Base-by-base conservation (phyloP, 257 asterid species). In the Ballota nigra region DNA sequence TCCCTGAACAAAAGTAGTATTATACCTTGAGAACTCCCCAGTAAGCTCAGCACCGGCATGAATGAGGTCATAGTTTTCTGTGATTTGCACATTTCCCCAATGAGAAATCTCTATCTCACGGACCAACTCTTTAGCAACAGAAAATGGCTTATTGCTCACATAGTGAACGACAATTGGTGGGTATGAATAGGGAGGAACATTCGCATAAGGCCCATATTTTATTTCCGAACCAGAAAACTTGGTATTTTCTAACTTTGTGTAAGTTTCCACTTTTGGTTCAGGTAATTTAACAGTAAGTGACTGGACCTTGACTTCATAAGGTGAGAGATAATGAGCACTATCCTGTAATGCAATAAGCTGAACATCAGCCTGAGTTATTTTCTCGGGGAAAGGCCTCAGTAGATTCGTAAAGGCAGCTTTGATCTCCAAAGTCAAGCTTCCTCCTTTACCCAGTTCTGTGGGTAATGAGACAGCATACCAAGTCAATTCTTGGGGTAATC, bases 1-100 rank as follows among this genome's bases (percentile, higher is more conserved):
- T 41, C 40, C 9, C 59, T 43, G 60, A 38, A 63, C 8, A 19
- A 59, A 24, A 24, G 47, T 33, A 53, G 29, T 67, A 60, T 15
- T 57, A 68, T 80, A 95, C 99, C 99, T 95, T 23, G 99, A 95
- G 79, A 92, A 95, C 80, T 95, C 99, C 68, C 99, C 99, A 0
- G 78, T 82, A 71, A 86, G 45, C 76, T 68, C 83, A 31, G 99
- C 98, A 77, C 99, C 98, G 49, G 88, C 96, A 85, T 92, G 96
- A 70, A 87, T 72, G 63, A 95, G 88, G 77, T 85, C 76, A 79
- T 89, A 95, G 69, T 86, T 87, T 78, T 95, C 99, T 2, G 98
- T 95, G 62, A 95, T 72, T 79, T 89, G 98, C 76, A 95, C 96
- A 81, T 88, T 95, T 78, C 99, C 99, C 99, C 99, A 95, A 45